A percentile compares a stretch with the other conserved stretches of the same genome.
Conservation (phyloP, 306 rosid species). For the Crataegus laevigata region DNA sequence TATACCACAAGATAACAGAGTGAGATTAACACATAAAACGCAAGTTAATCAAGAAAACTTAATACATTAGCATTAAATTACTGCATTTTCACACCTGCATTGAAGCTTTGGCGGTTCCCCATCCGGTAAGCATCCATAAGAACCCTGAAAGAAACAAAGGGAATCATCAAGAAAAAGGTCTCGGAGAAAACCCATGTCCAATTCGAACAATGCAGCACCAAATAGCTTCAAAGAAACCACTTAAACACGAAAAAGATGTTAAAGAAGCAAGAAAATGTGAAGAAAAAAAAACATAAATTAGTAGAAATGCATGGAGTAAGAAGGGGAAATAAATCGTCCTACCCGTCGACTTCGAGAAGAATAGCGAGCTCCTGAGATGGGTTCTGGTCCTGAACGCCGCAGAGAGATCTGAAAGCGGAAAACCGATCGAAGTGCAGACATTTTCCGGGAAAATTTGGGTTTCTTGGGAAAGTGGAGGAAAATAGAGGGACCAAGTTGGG, state of each 20-base stretch:
- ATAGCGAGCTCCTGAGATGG: slow-evolving; percentile 52
- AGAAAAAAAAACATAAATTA: background rate
- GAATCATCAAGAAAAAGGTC: background rate
- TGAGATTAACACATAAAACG: background rate
- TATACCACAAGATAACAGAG: background rate
- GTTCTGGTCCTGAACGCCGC: slow-evolving; percentile 14
- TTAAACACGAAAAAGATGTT: background rate
- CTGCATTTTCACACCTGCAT: slow-evolving; percentile 46
- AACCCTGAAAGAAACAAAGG: slow-evolving; percentile 46
- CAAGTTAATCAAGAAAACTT: background rate
- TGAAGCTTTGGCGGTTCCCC: slow-evolving; percentile 74
- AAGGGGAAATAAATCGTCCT: background rate
- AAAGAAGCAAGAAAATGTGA: background rate
- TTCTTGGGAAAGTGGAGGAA: slow-evolving; percentile 18
- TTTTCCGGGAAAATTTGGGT: slow-evolving; percentile 25
- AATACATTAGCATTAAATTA: background rate
- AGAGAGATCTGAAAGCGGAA: slow-evolving; percentile 32
- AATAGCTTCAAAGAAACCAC: background rate
- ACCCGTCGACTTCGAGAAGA: slow-evolving; percentile 95
- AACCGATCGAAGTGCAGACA: slow-evolving; percentile 25
- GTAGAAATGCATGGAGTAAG: background rate
- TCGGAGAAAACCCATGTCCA: background rate
- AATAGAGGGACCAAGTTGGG: slow-evolving; percentile 18
- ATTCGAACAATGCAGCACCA: background rate
- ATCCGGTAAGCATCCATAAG: slow-evolving; percentile 70